Percentiles rank a stretch among this genome's conserved stretches.
Conservation (phyloP, 2,329 filamentous ascomycete genomes). For the Didymellaceae sp. region DNA sequence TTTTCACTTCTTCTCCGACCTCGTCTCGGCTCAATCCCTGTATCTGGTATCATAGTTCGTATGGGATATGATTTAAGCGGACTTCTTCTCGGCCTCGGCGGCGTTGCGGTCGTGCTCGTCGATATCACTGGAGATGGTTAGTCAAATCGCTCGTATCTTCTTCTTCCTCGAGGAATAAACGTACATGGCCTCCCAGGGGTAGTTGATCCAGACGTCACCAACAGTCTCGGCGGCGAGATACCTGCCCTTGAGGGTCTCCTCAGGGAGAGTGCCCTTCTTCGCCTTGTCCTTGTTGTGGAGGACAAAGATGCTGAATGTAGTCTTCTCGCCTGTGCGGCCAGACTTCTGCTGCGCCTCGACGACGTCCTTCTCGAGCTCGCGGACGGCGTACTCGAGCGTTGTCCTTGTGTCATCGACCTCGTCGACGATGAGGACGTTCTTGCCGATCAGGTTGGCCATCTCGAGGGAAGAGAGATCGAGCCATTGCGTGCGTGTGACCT, state of each 20-base stretch:
- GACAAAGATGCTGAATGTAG: constrained; percentile 93
- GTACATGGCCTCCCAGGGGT: constrained; percentile 92
- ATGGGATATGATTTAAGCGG: neutral
- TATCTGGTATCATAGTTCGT: constrained; percentile 1
- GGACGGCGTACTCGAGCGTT: constrained; percentile 91
- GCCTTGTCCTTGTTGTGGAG: constrained; percentile 98
- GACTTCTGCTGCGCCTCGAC: constrained; percentile 77
- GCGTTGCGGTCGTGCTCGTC: constrained; percentile 85
- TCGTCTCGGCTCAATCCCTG: neutral
- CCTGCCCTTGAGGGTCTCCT: constrained; percentile 75
- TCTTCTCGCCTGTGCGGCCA: constrained; percentile 73
- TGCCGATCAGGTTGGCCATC: constrained; percentile 88
- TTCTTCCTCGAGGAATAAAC: constrained; percentile 28
- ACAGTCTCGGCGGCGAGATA: constrained; percentile 90
- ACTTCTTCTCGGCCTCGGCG: constrained; percentile 47
- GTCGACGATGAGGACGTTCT: constrained; percentile 90
- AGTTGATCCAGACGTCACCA: constrained; percentile 97
- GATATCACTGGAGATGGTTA: constrained; percentile 67
- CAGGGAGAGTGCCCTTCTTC: constrained; percentile 87
- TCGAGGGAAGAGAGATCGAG: constrained; percentile 86
- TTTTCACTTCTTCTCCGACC: neutral
- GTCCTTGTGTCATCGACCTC: constrained; percentile 96
- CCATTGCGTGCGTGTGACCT: constrained; percentile 98
- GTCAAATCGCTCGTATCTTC: constrained; percentile 21
- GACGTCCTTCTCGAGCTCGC: constrained; percentile 94